Evolutionary conservation across 2,329 filamentous ascomycete genomes (phyloP).

Genomic region (Fusarium sp.): DNA sequence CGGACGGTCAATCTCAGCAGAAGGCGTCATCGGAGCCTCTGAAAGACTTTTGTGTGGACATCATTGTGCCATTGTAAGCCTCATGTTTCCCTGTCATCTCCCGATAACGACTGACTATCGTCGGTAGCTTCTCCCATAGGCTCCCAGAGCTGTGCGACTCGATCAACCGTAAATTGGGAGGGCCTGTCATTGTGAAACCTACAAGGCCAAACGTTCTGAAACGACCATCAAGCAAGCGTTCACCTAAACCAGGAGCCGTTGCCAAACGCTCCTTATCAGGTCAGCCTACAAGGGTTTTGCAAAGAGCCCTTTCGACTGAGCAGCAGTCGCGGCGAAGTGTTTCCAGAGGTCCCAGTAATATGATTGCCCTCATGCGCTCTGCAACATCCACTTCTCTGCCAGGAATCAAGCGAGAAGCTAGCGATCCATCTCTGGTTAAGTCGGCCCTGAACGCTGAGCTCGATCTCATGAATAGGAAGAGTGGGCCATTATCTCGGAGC

Average conservation of each 20-base stretch:
- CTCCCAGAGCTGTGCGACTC: conserved; percentile 76
- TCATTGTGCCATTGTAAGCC: conserved; percentile 80
- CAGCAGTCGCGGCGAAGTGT: conserved; percentile 63
- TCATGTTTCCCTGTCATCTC: neutral
- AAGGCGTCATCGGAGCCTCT: conserved; percentile 69
- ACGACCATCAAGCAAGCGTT: conserved; percentile 54
- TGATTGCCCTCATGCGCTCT: conserved; percentile 73
- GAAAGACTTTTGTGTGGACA: conserved; percentile 81
- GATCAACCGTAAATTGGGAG: conserved; percentile 81
- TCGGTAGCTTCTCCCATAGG: conserved; percentile 74
- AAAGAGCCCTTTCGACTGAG: conserved; percentile 71
- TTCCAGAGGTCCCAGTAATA: conserved; percentile 66
- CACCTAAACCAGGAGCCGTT: conserved; percentile 62
- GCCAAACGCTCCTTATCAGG: conserved; percentile 58
- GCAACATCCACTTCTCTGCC: conserved; percentile 70
- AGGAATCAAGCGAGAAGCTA: conserved; percentile 74
- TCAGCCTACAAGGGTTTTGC: conserved; percentile 63
- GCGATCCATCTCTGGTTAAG: conserved; percentile 66
- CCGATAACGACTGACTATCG: conserved; percentile 53
- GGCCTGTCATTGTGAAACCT: conserved; percentile 69
- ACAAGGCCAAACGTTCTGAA: conserved; percentile 62
- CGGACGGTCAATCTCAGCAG: conserved; percentile 52
- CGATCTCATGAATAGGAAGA: conserved; percentile 53
- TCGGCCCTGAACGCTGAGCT: conserved; percentile 58
- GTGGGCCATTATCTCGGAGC: conserved; percentile 51